phyloP scores from a whole-genome alignment of 78 protist genomes.

The Dictyostelium capitatum region DNA sequence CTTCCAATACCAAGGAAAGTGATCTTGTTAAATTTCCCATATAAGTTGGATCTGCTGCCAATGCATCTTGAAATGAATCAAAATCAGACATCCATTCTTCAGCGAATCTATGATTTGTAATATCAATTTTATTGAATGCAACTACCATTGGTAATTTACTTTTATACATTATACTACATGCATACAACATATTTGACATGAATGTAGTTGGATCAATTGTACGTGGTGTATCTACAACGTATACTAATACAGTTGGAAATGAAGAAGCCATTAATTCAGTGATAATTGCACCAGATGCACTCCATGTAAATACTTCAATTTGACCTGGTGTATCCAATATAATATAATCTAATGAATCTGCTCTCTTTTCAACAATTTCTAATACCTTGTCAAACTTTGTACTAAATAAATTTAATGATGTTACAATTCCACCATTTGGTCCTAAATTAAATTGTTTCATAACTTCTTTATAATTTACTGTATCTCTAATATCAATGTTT shows the following conservation, averaged over 20 bases:
- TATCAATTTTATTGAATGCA: slow-evolving; percentile 96
- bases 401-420: slow-evolving; percentile 97
- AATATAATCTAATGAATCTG: slow-evolving; percentile 83
- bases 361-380: slow-evolving; percentile 87
- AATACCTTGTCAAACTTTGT: slow-evolving; percentile 96
- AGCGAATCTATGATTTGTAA: slow-evolving; percentile 79
- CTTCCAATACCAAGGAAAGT: slow-evolving; percentile 94
- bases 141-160: slow-evolving; percentile 94
- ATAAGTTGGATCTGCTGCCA: slow-evolving; percentile 82
- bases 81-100: slow-evolving; percentile 94
- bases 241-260: slow-evolving; percentile 95
- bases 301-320: slow-evolving; percentile 99
- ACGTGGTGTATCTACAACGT: slow-evolving; percentile 97
- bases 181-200: slow-evolving; percentile 99
- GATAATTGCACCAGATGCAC: slow-evolving; percentile 97
- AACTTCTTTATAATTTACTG: slow-evolving; percentile 97
- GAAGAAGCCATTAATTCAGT: slow-evolving; percentile 94
- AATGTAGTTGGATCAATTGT: slow-evolving; percentile 95
- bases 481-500: slow-evolving; percentile 99
- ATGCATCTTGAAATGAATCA: slow-evolving; percentile 67
- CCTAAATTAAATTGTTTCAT: slow-evolving; percentile 98
- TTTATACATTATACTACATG: slow-evolving; percentile 97
- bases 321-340: slow-evolving; percentile 99
- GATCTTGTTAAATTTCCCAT: slow-evolving; percentile 86
- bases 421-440: slow-evolving; percentile 99